phyloP scores from a whole-genome alignment of 805 yeast species.

The Saccharomycopsis vini region DNA sequence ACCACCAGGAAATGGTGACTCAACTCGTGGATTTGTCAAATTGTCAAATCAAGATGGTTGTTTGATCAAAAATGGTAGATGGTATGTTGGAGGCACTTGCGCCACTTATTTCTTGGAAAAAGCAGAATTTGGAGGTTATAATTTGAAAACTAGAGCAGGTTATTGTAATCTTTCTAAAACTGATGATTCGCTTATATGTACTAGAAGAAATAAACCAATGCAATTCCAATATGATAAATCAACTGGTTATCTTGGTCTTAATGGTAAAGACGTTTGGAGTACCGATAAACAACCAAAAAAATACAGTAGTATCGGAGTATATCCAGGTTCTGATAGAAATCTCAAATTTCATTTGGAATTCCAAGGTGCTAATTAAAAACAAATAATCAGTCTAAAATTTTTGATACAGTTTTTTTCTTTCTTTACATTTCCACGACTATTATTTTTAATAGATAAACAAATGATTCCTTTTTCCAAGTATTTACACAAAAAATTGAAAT shows the following conservation, averaged over 20 bases:
- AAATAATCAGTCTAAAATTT: not conserved
- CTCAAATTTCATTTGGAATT: conserved; percentile 26
- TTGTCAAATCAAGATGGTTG: conserved; percentile 56
- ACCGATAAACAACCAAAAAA: conserved; percentile 37
- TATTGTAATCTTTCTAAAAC: conserved; percentile 45
- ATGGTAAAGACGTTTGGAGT: conserved; percentile 57
- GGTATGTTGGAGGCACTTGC: conserved; percentile 77
- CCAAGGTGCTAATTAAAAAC: not conserved
- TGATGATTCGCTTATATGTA: conserved; percentile 28
- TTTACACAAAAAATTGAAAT: not conserved
- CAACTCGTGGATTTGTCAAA: conserved; percentile 38
- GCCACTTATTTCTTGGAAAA: conserved; percentile 59
- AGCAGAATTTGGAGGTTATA: conserved; percentile 65
- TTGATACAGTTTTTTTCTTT: not conserved
- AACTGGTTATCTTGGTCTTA: conserved; percentile 42
- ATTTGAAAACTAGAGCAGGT: conserved; percentile 63
- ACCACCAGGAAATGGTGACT: conserved; percentile 26
- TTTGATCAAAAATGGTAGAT: conserved; percentile 75
- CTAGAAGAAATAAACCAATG: conserved; percentile 30
- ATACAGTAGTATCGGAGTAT: conserved; percentile 39
- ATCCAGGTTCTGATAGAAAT: conserved; percentile 34
- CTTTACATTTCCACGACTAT: not conserved
- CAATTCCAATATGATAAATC: conserved; percentile 51
- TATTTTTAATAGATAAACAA: not conserved
- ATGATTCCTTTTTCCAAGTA: not conserved